Conservation (phyloP, 768 basidiomycete species). For the Suillus clintonianus region DNA sequence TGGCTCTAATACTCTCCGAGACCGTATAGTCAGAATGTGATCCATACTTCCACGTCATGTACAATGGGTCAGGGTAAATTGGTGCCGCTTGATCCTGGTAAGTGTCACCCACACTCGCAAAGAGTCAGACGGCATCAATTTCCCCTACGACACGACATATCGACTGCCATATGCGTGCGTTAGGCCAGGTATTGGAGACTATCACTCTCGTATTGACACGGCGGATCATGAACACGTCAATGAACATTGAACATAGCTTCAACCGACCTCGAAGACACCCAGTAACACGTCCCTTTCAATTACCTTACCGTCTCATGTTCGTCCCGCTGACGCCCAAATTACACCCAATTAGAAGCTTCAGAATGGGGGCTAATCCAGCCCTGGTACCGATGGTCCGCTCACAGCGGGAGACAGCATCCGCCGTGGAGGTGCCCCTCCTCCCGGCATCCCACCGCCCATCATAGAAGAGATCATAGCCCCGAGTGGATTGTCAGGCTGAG, state of each 20-base stretch:
- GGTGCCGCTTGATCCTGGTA: too few relatives aligned
- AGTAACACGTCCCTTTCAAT: conserved; percentile 16
- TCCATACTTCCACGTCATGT: neutral
- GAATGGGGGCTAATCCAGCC: conserved; percentile 23
- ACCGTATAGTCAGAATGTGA: neutral
- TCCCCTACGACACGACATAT: too few relatives aligned
- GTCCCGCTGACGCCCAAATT: conserved; percentile 5
- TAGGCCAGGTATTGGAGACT: conserved; percentile 4
- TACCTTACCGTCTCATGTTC: conserved; percentile 13
- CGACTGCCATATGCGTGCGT: neutral
- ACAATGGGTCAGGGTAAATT: neutral
- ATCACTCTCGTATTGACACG: neutral
- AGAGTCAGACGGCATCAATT: too few relatives aligned
- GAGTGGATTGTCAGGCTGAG: conserved; percentile 74
- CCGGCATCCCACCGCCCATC: conserved; percentile 69
- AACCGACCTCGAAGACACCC: neutral
- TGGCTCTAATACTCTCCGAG: neutral
- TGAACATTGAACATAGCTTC: conserved; percentile 8
- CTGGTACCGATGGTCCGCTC: conserved; percentile 24
- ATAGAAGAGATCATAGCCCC: conserved; percentile 88
- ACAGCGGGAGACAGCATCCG: conserved; percentile 30
- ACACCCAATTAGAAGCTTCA: conserved; percentile 6
- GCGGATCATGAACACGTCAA: conserved; percentile 14
- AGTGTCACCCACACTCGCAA: too few relatives aligned
- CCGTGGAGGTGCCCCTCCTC: conserved; percentile 23